A percentile compares a stretch with the other conserved stretches of the same genome.
Evolutionary conservation across 805 yeast species (phyloP).

Genomic region (Barnettozyma californica): DNA sequence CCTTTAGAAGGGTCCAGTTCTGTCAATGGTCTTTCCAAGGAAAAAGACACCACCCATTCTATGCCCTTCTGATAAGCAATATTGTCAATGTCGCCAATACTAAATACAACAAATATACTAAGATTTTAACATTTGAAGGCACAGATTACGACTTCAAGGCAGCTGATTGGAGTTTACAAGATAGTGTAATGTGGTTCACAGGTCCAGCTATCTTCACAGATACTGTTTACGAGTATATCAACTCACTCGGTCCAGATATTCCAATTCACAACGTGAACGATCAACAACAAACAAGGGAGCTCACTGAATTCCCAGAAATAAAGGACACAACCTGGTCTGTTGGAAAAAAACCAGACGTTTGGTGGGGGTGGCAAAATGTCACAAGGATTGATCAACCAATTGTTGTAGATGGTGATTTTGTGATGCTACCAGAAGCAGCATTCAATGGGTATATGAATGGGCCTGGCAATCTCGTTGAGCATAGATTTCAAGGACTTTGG

Average conservation of each 20-base stretch:
- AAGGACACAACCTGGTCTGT: not conserved
- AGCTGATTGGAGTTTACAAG: constrained; percentile 53
- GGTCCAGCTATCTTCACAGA: constrained; percentile 50
- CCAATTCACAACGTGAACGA: constrained; percentile 13
- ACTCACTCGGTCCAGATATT: constrained; percentile 3
- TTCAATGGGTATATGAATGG: not conserved
- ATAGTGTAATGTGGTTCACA: constrained; percentile 52
- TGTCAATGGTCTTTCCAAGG: constrained; percentile 60
- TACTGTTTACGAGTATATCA: constrained; percentile 18
- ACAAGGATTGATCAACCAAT: not conserved
- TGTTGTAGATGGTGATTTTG: not conserved
- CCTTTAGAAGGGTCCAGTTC: constrained; percentile 50
- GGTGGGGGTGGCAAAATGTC: not conserved
- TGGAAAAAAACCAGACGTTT: not conserved
- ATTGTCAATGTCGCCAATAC: constrained; percentile 47
- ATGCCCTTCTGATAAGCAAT: constrained; percentile 46
- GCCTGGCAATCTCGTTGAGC: not conserved
- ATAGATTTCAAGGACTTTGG: not conserved
- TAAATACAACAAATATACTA: constrained; percentile 27
- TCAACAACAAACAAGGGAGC: constrained; percentile 4
- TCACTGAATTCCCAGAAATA: not conserved
- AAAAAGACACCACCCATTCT: constrained; percentile 55
- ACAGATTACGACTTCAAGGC: constrained; percentile 30
- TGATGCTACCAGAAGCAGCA: not conserved
- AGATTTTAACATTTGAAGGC: constrained; percentile 22